These are phyloP conservation scores for Houttuynia cordata DNA, from an alignment of 164 flowering plant genomes.

Conservation along the genomic window DNA sequence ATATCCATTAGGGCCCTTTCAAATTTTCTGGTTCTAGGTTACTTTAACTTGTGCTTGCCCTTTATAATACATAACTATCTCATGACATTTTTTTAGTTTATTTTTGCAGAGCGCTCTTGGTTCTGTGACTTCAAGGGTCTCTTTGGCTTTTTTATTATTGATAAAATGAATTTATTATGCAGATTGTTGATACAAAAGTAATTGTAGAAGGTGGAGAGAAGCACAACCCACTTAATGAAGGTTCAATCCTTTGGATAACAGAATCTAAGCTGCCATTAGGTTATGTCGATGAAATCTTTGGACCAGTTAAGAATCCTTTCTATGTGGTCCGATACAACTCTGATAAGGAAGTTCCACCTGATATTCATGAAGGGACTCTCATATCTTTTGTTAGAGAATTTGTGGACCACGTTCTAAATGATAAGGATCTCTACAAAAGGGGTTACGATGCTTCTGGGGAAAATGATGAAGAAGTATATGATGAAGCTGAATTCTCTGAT, in stretches of 20 bases:
- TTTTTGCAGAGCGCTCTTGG: too few relatives aligned
- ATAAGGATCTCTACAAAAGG: slow-evolving; percentile 59
- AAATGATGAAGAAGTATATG: slow-evolving; percentile 73
- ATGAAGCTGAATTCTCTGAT: slow-evolving; percentile 83
- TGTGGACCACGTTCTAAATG: slow-evolving; percentile 60
- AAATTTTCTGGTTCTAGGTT: too few relatives aligned
- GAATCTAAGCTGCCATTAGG: slow-evolving; percentile 64
- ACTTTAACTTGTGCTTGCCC: too few relatives aligned
- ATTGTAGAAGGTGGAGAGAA: slow-evolving; percentile 85
- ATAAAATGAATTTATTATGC: slow-evolving; percentile 6
- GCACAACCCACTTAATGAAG: slow-evolving; percentile 84
- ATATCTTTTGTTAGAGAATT: slow-evolving; percentile 79
- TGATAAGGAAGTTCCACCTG: slow-evolving; percentile 64
- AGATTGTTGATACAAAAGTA: slow-evolving; percentile 67
- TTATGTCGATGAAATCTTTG: slow-evolving; percentile 79
- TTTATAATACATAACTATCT: too few relatives aligned
- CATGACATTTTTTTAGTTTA: too few relatives aligned
- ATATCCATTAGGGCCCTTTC: not conserved
- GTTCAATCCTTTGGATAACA: slow-evolving; percentile 91
- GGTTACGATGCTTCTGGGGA: slow-evolving; percentile 94
- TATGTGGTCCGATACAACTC: slow-evolving; percentile 81
- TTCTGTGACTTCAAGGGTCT: too few relatives aligned
- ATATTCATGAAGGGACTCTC: slow-evolving; percentile 40
- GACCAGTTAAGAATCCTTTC: slow-evolving; percentile 86
- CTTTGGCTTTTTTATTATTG: not conserved